These are phyloP conservation scores for Casuarina equisetifolia DNA, from an alignment of 306 rosid genomes.

Conservation along the genomic window DNA sequence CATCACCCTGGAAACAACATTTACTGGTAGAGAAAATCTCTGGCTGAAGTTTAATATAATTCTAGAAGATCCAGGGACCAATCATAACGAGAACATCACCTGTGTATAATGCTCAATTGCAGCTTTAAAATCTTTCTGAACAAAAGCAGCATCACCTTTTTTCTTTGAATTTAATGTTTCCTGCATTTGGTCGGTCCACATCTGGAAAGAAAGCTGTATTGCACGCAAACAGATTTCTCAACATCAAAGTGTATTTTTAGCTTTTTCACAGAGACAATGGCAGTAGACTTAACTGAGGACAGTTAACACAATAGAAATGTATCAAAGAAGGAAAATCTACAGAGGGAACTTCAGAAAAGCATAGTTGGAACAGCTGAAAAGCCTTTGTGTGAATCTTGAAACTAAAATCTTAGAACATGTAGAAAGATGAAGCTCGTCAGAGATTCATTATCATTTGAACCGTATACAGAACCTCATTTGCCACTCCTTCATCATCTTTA, in stretches of 20 bases:
- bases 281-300: constrained; percentile 5
- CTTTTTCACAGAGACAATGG: neutral
- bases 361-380: neutral
- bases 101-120: constrained; percentile 71
- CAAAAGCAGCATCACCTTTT: constrained; percentile 67
- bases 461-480: constrained; percentile 59
- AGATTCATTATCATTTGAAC: constrained; percentile 11
- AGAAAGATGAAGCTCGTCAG: neutral
- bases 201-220: constrained; percentile 72
- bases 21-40: constrained; percentile 1
- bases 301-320: neutral
- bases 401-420: neutral
- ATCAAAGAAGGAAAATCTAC: neutral
- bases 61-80: constrained; percentile 6
- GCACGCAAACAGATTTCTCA: constrained; percentile 11
- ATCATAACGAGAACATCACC: constrained; percentile 41
- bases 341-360: neutral
- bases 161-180: constrained; percentile 73
- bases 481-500: constrained; percentile 77
- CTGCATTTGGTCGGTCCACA: constrained; percentile 89
- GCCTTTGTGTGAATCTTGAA: neutral
- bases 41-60: neutral
- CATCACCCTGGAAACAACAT: constrained; percentile 1
- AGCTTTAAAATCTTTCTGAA: constrained; percentile 55
- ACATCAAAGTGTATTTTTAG: constrained; percentile 7